These are phyloP conservation scores for Fusarium decemcellulare DNA, from an alignment of 2,329 filamentous ascomycete genomes.

Conservation along the genomic window DNA sequence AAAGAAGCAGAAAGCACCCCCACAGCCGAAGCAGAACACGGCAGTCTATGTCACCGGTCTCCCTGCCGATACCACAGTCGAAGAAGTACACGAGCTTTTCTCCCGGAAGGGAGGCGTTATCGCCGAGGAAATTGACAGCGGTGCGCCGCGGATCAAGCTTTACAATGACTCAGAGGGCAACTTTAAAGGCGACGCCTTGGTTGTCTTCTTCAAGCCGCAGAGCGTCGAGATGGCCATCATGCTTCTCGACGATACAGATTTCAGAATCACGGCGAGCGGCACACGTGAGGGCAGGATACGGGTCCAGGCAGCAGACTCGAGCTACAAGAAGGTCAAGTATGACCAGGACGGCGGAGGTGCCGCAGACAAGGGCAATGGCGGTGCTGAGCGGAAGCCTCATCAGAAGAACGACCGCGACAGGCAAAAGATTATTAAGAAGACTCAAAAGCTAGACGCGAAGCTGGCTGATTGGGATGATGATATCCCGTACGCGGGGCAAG, in stretches of 20 bases:
- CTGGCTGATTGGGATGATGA: conserved; percentile 97
- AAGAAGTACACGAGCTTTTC: conserved; percentile 88
- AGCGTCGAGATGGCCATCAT: conserved; percentile 90
- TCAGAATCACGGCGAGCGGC: conserved; percentile 73
- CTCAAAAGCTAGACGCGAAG: conserved; percentile 91
- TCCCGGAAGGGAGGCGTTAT: conserved; percentile 89
- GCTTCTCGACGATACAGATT: conserved; percentile 85
- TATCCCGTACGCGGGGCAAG: conserved; percentile 68
- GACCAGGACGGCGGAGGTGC: conserved; percentile 55
- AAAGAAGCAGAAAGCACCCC: conserved; percentile 63
- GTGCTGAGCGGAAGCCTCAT: conserved; percentile 59
- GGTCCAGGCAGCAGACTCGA: conserved; percentile 88
- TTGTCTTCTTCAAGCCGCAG: conserved; percentile 96
- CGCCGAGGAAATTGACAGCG: conserved; percentile 92
- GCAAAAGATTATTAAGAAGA: conserved; percentile 91
- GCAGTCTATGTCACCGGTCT: conserved; percentile 94
- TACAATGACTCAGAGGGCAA: conserved; percentile 85
- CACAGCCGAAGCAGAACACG: conserved; percentile 78
- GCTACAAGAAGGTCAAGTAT: conserved; percentile 91
- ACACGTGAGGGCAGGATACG: conserved; percentile 76
- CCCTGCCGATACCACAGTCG: conserved; percentile 81
- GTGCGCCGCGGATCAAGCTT: conserved; percentile 90
- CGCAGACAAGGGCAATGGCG: conserved; percentile 38
- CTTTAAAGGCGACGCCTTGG: conserved; percentile 93
- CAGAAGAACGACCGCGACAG: conserved; percentile 73